phyloP scores from a whole-genome alignment of 2,329 filamentous ascomycete genomes.

The Aspergillus vadensis region DNA sequence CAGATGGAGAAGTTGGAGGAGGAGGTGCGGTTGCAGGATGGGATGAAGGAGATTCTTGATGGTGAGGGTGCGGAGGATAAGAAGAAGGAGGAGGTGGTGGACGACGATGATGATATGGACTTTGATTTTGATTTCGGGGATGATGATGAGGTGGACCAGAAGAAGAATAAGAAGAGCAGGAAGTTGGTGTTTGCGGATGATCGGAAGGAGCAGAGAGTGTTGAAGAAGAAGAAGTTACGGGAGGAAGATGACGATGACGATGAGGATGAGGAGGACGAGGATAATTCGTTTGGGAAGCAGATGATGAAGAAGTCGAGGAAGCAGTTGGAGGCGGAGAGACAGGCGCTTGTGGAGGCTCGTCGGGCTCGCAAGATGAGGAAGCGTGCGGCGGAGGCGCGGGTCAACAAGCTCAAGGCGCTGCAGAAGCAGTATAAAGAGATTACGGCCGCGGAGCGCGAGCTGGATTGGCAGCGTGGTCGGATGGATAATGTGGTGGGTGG shows the following conservation, averaged over 20 bases:
- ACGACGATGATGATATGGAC: slow-evolving; percentile 24
- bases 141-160: slow-evolving; percentile 24
- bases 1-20: slow-evolving; percentile 54
- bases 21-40: slow-evolving; percentile 46
- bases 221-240: slow-evolving; percentile 25
- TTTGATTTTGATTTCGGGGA: slow-evolving; percentile 26
- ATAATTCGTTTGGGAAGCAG: slow-evolving; percentile 25
- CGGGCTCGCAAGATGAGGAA: slow-evolving; percentile 51
- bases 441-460: slow-evolving; percentile 55
- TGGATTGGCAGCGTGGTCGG: slow-evolving; percentile 62
- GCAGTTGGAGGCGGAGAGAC: slow-evolving; percentile 46
- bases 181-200: slow-evolving; percentile 46
- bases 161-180: slow-evolving; percentile 30
- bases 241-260: slow-evolving; percentile 27
- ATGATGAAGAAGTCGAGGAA: slow-evolving; percentile 46
- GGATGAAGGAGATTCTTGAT: slow-evolving; percentile 36
- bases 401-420: slow-evolving; percentile 54
- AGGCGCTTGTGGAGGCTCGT: slow-evolving; percentile 41
- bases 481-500: slow-evolving; percentile 64
- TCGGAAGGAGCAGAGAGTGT: slow-evolving; percentile 35
- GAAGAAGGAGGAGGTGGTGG: slow-evolving; percentile 25
- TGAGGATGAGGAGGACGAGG: slow-evolving; percentile 30
- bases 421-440: slow-evolving; percentile 59
- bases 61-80: slow-evolving; percentile 25
- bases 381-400: slow-evolving; percentile 51